phyloP scores from a whole-genome alignment of 805 yeast genomes.

The Candida nanaspora region DNA sequence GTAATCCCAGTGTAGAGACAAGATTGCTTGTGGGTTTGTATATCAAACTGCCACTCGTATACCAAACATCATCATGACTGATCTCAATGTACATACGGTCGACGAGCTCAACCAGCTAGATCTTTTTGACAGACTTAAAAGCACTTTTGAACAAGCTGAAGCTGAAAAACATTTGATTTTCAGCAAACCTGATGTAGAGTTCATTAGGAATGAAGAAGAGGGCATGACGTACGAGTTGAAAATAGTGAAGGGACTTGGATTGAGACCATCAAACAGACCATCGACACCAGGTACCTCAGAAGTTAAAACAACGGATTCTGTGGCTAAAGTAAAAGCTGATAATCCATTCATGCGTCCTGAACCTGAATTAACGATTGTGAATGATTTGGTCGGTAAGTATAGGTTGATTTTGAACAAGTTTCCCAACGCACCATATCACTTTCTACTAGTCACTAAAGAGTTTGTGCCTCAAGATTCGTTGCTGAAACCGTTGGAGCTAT shows the following conservation, averaged over 20 bases:
- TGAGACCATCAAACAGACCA: constrained; percentile 29
- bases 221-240: constrained; percentile 23
- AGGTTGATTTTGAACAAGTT: constrained; percentile 76
- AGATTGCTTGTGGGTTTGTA: too few species aligned
- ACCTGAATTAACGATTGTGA: constrained; percentile 58
- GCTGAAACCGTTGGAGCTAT: constrained; percentile 62
- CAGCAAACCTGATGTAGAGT: constrained; percentile 13
- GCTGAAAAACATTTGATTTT: constrained; percentile 18
- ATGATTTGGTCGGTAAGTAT: constrained; percentile 44
- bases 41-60: too few species aligned
- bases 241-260: constrained; percentile 25
- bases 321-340: constrained; percentile 25
- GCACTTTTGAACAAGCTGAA: constrained; percentile 17
- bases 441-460: constrained; percentile 68
- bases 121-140: constrained; percentile 9
- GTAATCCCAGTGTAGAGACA: too few species aligned
- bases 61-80: too few species aligned
- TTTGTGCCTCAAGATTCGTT: constrained; percentile 69
- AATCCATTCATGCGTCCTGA: constrained; percentile 83
- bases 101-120: constrained; percentile 15
- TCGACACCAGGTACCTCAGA: constrained; percentile 25
- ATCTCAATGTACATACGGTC: constrained; percentile 8
- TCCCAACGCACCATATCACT: constrained; percentile 76
- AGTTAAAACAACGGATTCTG: constrained; percentile 27
- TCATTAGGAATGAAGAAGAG: constrained; percentile 14